Evolutionary conservation across 2,329 filamentous ascomycete species (phyloP), one percentile per base, ranked within the genome.

Genomic region (Pseudogymnoascus sp.): DNA sequence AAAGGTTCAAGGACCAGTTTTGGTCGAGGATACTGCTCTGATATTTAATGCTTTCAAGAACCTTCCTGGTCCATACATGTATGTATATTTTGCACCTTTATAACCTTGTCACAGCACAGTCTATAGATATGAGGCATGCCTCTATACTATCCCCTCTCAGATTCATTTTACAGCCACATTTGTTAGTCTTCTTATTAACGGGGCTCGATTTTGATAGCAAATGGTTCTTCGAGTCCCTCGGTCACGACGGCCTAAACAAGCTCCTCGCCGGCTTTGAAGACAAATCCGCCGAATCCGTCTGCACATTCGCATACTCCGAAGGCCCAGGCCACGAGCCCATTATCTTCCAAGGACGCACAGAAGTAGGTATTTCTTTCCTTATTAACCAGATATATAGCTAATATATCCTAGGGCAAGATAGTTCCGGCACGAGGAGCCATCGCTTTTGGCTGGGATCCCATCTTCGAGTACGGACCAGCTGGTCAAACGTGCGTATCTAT

Each of bases 51-150:
- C 93, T 18, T 83, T 97, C 65, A 86, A 90, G 64, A 93, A 92
- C n/a, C 82, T 99, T 31, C 95, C 95, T 1, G 95, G 95, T 1
- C 91, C 93, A 42, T 99, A 99, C 75, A 96, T 99, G 93, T 96
- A 81, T 69, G 85, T 77, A 42, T 14, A 21, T 40, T 36, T 56
- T 31, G 37, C 61, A 62, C 14, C 36, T 59, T 63, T 6, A 65
- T 53, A 42, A 37, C 21, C n/a, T 16, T 18, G 11, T n/a, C 46
- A 36, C 25, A 14, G 16, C 5, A 23, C 31, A 1, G 16, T 18
- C 34, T 7, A 40, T 5, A 12, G 4, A 34, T 25, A 31, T 25
- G 28, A 12, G 25, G n/a, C 12, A 36, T 5, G 1, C 21, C 5
- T 25, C 1, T 11, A 62, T 37, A 5, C 3, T n/a, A 18, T 18